Conservation (phyloP, 2,329 filamentous ascomycete species). For the Periconia macrospinosa region DNA sequence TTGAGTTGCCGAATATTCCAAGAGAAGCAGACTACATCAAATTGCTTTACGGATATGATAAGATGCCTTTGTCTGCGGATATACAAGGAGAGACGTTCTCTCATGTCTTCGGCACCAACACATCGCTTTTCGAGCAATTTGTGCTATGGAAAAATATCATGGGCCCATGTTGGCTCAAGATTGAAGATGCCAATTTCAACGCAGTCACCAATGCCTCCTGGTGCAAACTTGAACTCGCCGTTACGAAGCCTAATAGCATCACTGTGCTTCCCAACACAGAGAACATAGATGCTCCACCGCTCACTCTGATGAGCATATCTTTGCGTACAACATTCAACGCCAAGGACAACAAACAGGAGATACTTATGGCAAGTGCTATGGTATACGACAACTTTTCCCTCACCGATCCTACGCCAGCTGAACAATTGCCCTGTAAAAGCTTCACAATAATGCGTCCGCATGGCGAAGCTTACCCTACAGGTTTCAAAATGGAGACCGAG, state of each 20-base stretch:
- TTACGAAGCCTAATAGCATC: slow-evolving; percentile 76
- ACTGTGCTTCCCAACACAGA: slow-evolving; percentile 75
- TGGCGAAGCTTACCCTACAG: slow-evolving; percentile 74
- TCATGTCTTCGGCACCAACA: slow-evolving; percentile 90
- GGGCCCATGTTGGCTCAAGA: slow-evolving; percentile 96
- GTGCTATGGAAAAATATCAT: slow-evolving; percentile 99
- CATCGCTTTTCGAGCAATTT: slow-evolving; percentile 94
- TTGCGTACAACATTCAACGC: slow-evolving; percentile 86
- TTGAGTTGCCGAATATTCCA: slow-evolving; percentile 84
- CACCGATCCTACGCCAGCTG: slow-evolving; percentile 82
- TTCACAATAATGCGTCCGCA: slow-evolving; percentile 90
- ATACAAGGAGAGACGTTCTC: slow-evolving; percentile 86
- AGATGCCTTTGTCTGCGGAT: slow-evolving; percentile 71
- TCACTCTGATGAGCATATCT: slow-evolving; percentile 95
- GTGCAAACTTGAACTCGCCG: slow-evolving; percentile 91
- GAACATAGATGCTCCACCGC: slow-evolving; percentile 76
- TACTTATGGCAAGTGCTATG: slow-evolving; percentile 85
- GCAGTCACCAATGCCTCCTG: slow-evolving; percentile 90
- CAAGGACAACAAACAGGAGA: slow-evolving; percentile 95
- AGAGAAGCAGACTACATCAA: slow-evolving; percentile 92
- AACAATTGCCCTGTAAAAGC: slow-evolving; percentile 84
- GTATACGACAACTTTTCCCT: slow-evolving; percentile 90
- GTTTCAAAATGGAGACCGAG: slow-evolving; percentile 78
- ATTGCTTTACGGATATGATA: slow-evolving; percentile 92
- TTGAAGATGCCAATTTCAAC: slow-evolving; percentile 81